phyloP scores from a whole-genome alignment of 2,329 filamentous ascomycete genomes.

The Apiospora sp. region DNA sequence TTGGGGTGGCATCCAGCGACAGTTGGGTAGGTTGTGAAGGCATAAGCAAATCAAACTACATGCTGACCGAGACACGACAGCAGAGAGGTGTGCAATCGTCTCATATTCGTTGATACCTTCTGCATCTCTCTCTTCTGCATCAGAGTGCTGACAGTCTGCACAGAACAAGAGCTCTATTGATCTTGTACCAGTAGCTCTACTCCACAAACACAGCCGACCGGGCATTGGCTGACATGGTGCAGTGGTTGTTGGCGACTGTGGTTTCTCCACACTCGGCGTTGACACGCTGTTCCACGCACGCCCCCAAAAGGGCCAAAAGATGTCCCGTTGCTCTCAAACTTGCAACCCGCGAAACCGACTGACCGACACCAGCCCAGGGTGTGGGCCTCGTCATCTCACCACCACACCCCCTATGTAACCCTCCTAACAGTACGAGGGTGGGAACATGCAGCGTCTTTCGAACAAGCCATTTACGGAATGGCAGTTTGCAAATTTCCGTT shows the following conservation, averaged over 20 bases:
- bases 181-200: not conserved
- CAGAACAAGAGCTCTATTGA: not conserved
- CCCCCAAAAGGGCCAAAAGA: conserved; percentile 9
- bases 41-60: not conserved
- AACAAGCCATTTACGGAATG: conserved; percentile 19
- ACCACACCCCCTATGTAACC: conserved; percentile 22
- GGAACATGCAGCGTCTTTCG: conserved; percentile 20
- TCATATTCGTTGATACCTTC: not conserved
- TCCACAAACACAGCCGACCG: conserved; percentile 8
- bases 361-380: conserved; percentile 12
- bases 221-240: not conserved
- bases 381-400: conserved; percentile 20
- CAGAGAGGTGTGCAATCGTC: not conserved
- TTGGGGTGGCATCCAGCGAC: not conserved
- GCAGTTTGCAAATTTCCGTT: conserved; percentile 18
- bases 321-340: conserved; percentile 9
- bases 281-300: conserved; percentile 20
- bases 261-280: conserved; percentile 12
- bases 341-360: conserved; percentile 14
- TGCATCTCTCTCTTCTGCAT: not conserved
- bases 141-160: not conserved
- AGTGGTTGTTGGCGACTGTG: not conserved
- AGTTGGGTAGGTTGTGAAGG: not conserved
- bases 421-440: conserved; percentile 4
- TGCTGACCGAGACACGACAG: conserved; percentile 6